phyloP scores from a whole-genome alignment of 768 basidiomycete genomes.

The Tylopilus felleus region DNA sequence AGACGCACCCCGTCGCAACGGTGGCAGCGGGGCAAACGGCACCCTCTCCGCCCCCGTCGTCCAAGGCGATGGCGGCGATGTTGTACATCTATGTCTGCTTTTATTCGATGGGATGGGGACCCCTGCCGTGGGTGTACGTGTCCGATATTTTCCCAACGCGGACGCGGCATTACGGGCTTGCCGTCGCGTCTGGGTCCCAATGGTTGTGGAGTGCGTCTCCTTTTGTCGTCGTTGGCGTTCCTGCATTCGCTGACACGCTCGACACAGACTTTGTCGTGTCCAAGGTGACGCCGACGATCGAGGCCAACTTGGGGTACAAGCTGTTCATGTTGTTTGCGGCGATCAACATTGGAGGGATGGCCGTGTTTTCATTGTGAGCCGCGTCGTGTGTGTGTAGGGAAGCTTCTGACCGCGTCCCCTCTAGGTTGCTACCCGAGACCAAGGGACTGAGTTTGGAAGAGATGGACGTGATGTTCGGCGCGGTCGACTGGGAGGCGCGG shows the following conservation, averaged over 20 bases:
- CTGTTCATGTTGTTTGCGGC: conserved; percentile 75
- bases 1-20: conserved; percentile 59
- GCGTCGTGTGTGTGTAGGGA: too few species aligned
- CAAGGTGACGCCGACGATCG: conserved; percentile 66
- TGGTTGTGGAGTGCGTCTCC: conserved; percentile 71
- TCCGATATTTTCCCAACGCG: conserved; percentile 86
- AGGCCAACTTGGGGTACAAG: conserved; percentile 63
- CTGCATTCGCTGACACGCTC: too few species aligned
- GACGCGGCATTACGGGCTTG: conserved; percentile 77
- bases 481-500: conserved; percentile 53
- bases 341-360: conserved; percentile 72
- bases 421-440: conserved; percentile 60
- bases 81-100: conserved; percentile 86
- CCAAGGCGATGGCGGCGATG: conserved; percentile 81
- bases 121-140: conserved; percentile 64
- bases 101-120: conserved; percentile 86
- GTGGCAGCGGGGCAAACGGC: conserved; percentile 40
- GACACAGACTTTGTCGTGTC: conserved; percentile 71
- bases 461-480: conserved; percentile 58
- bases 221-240: neutral
- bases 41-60: conserved; percentile 44
- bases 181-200: conserved; percentile 71
- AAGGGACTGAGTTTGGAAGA: conserved; percentile 55
- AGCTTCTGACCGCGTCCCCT: neutral
- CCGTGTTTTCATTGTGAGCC: conserved; percentile 55